Evolutionary conservation across 2,329 filamentous ascomycete genomes (phyloP).

Genomic region (Rhynchosporium agropyri): DNA sequence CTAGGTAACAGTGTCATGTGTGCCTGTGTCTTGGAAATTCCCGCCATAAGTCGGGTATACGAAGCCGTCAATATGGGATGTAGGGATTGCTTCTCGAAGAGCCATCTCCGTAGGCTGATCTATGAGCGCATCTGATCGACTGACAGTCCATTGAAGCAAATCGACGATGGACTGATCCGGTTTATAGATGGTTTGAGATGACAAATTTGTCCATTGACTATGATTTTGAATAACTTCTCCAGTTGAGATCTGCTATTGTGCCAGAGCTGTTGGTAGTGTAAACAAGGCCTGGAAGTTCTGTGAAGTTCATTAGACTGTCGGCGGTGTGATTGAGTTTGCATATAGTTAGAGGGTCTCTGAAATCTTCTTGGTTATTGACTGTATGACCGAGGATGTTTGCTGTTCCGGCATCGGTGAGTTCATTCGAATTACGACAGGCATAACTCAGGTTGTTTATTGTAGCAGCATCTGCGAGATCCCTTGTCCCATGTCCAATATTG

Average conservation of each 20-base stretch:
- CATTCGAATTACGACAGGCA: too few relatives aligned
- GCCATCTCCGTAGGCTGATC: background rate
- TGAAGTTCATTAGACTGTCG: background rate
- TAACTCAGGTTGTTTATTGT: too few relatives aligned
- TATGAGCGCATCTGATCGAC: background rate
- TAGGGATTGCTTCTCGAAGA: background rate
- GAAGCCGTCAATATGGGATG: background rate
- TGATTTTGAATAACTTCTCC: too few relatives aligned
- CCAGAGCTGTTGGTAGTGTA: background rate
- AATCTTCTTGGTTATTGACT: background rate
- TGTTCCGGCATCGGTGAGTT: too few relatives aligned
- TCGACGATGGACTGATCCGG: background rate
- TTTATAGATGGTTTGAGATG: background rate
- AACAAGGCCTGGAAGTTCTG: background rate
- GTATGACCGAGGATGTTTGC: background rate
- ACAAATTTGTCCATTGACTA: background rate
- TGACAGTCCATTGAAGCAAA: background rate
- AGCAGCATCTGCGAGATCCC: background rate
- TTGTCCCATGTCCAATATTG: background rate
- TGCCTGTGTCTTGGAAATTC: too few relatives aligned
- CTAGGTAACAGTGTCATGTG: background rate
- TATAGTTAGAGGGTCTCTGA: background rate
- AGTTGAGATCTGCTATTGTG: background rate
- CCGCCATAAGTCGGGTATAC: background rate
- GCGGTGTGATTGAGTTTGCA: background rate